phyloP scores from a whole-genome alignment of 1,284 basidiomycete species.

The Pterula multifida region DNA sequence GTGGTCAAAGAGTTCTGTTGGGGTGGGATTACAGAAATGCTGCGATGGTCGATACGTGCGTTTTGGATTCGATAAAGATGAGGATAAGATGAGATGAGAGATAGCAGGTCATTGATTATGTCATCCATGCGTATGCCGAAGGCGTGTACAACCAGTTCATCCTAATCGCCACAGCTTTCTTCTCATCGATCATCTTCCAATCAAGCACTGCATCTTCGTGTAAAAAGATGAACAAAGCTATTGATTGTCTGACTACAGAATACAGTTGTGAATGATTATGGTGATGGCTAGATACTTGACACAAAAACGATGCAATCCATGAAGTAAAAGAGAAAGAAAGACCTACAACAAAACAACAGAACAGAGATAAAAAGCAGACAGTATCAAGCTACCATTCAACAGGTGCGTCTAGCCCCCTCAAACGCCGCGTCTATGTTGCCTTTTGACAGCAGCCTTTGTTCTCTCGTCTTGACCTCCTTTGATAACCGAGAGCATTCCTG shows the following conservation, averaged over 20 bases:
- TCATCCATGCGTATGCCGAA: background rate
- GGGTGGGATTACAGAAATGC: too few species aligned
- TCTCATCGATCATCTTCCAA: background rate
- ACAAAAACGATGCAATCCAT: background rate
- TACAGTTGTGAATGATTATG: background rate
- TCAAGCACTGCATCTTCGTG: background rate
- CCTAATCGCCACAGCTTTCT: background rate
- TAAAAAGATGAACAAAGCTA: background rate
- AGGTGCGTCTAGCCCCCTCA: conserved; percentile 32
- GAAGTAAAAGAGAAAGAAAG: conserved; percentile 8
- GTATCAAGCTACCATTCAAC: conserved; percentile 1
- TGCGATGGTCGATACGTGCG: too few species aligned
- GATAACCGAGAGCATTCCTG: conserved; percentile 43
- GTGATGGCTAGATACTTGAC: background rate
- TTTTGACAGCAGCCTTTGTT: conserved; percentile 14
- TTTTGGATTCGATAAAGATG: background rate
- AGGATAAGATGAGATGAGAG: background rate
- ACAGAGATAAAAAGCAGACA: conserved; percentile 10
- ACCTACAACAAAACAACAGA: conserved; percentile 9
- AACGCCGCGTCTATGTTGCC: conserved; percentile 24
- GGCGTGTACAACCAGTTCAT: background rate
- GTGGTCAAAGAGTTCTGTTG: too few species aligned
- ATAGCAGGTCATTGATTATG: background rate
- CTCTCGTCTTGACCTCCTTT: conserved; percentile 37
- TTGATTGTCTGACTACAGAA: background rate